Conservation (phyloP, 371 early-diverging fungal species). For the Syncephalastrum racemosum region DNA sequence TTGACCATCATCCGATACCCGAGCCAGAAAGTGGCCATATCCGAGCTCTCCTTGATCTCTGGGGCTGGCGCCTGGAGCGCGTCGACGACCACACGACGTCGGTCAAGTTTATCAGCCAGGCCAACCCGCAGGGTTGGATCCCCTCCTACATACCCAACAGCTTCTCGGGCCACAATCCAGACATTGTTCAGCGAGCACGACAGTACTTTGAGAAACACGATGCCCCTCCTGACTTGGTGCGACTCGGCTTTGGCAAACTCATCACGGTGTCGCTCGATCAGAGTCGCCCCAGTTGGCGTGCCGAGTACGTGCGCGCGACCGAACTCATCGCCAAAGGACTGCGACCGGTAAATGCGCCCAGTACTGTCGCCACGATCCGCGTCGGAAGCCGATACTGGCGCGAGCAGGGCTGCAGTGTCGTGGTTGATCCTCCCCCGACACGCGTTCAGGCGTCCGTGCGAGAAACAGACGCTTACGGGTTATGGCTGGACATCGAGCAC, state of each 20-base stretch:
- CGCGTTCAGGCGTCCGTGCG: constrained; percentile 36
- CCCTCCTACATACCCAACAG: constrained; percentile 44
- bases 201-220: constrained; percentile 47
- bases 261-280: constrained; percentile 47
- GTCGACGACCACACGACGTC: constrained; percentile 23
- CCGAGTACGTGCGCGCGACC: constrained; percentile 44
- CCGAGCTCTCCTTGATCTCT: constrained; percentile 49
- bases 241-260: constrained; percentile 40
- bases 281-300: constrained; percentile 48
- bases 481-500: constrained; percentile 53
- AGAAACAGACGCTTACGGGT: constrained; percentile 45
- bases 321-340: constrained; percentile 6
- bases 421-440: constrained; percentile 61
- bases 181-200: constrained; percentile 37
- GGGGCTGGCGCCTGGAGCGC: constrained; percentile 50
- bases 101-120: constrained; percentile 42
- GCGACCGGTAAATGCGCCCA: neutral
- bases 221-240: constrained; percentile 52
- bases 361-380: constrained; percentile 41
- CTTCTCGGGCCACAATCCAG: constrained; percentile 37
- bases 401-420: constrained; percentile 39
- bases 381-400: constrained; percentile 45
- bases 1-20: constrained; percentile 41
- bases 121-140: constrained; percentile 45
- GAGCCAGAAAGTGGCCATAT: constrained; percentile 40